Conservation (phyloP, 2,329 filamentous ascomycete species). For the Gnomoniopsis sp. region DNA sequence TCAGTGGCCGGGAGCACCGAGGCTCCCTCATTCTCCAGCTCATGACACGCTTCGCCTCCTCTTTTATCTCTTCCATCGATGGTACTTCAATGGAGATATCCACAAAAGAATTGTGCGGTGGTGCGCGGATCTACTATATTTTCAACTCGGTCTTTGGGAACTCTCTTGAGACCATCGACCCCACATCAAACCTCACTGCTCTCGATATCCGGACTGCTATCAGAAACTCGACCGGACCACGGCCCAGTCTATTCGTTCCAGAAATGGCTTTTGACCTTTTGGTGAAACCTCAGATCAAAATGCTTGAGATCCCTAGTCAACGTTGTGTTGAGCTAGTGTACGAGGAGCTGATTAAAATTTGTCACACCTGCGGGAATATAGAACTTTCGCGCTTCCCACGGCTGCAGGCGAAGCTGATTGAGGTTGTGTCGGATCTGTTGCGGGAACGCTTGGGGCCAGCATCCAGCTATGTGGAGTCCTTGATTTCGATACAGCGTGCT, state of each 20-base stretch:
- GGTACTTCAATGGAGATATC: conserved; percentile 98
- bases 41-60: conserved; percentile 97
- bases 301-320: conserved; percentile 91
- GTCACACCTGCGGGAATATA: conserved; percentile 94
- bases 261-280: conserved; percentile 96
- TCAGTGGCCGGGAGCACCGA: conserved; percentile 93
- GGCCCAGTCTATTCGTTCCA: conserved; percentile 93
- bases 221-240: conserved; percentile 92
- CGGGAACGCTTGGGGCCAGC: conserved; percentile 87
- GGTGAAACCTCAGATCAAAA: conserved; percentile 97
- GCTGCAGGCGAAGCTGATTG: conserved; percentile 93
- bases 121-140: conserved; percentile 95
- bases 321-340: conserved; percentile 97
- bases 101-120: conserved; percentile 94
- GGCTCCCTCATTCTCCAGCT: conserved; percentile 92
- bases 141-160: conserved; percentile 99
- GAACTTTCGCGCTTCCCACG: conserved; percentile 90
- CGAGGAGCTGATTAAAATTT: conserved; percentile 98
- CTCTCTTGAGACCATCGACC: conserved; percentile 92
- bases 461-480: conserved; percentile 87
- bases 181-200: conserved; percentile 89
- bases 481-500: conserved; percentile 94
- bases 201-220: conserved; percentile 96
- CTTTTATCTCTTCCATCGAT: conserved; percentile 97
- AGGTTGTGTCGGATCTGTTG: conserved; percentile 93